These are phyloP conservation scores for Ehretia macrophylla DNA, from an alignment of 257 asterid species.

Conservation along the genomic window DNA sequence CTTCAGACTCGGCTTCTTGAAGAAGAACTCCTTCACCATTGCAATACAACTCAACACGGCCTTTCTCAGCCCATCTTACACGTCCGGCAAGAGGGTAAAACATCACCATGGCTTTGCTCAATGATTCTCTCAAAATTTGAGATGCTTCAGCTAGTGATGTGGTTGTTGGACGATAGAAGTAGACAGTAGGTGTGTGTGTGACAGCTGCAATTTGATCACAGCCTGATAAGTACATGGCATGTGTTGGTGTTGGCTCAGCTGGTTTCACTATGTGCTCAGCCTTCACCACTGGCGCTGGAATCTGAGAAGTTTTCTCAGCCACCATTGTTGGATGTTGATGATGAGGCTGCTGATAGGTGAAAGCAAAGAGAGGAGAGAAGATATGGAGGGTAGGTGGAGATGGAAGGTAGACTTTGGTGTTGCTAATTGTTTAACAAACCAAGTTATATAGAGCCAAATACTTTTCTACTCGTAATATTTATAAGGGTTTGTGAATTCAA, in stretches of 20 bases:
- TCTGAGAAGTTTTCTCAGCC: background rate
- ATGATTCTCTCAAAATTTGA: slow-evolving; percentile 23
- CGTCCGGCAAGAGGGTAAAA: slow-evolving; percentile 65
- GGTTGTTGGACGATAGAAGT: slow-evolving; percentile 33
- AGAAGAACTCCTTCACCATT: slow-evolving; percentile 42
- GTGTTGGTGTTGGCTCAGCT: slow-evolving; percentile 42
- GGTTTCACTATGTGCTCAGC: slow-evolving; percentile 51
- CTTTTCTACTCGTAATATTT: no score
- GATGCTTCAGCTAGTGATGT: slow-evolving; percentile 15
- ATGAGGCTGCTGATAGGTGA: no score
- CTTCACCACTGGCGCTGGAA: slow-evolving; percentile 9
- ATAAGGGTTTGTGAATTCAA: no score
- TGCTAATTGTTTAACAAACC: no score
- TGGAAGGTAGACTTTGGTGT: no score
- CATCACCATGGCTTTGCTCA: slow-evolving; percentile 36
- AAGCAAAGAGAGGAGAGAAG: no score
- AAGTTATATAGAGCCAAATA: no score
- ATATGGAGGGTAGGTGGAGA: no score
- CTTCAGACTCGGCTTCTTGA: slow-evolving; percentile 45
- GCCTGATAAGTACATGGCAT: slow-evolving; percentile 31
- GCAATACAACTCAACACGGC: slow-evolving; percentile 60
- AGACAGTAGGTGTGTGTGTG: slow-evolving; percentile 55
- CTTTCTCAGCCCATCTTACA: slow-evolving; percentile 40
- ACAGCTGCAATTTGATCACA: slow-evolving; percentile 54
- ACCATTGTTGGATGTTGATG: slow-evolving; percentile 21